A percentile compares a stretch with the other conserved stretches of the same genome.
These are phyloP conservation scores for Sclerotinia nivalis DNA, from an alignment of 2,329 filamentous ascomycete species.

Conservation along the genomic window DNA sequence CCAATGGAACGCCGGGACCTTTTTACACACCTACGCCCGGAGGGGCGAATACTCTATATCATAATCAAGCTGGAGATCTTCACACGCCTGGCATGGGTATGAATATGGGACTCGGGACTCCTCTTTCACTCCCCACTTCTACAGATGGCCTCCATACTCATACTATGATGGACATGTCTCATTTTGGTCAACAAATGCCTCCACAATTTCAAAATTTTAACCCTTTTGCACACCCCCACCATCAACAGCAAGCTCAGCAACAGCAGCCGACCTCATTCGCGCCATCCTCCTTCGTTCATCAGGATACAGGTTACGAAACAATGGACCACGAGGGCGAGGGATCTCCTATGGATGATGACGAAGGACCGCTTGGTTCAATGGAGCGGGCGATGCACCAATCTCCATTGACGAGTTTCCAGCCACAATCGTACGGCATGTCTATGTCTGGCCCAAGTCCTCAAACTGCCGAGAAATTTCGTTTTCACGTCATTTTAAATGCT, in stretches of 20 bases:
- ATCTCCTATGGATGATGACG: slow-evolving; percentile 63
- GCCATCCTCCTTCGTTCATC: slow-evolving; percentile 77
- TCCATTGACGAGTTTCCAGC: slow-evolving; percentile 59
- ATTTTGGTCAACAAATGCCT: slow-evolving; percentile 58
- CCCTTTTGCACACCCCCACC: slow-evolving; percentile 66
- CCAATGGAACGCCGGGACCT: slow-evolving; percentile 77
- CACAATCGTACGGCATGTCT: slow-evolving; percentile 50
- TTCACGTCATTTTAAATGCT: slow-evolving; percentile 85
- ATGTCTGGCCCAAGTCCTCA: slow-evolving; percentile 52
- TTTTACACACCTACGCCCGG: slow-evolving; percentile 81
- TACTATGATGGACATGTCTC: slow-evolving; percentile 63
- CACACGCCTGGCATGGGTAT: slow-evolving; percentile 75
- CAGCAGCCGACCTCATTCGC: slow-evolving; percentile 61
- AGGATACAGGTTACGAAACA: slow-evolving; percentile 76
- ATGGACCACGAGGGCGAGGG: slow-evolving; percentile 76
- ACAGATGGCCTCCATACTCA: slow-evolving; percentile 63
- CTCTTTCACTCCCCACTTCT: slow-evolving; percentile 74
- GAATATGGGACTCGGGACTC: slow-evolving; percentile 55
- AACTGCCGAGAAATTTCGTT: slow-evolving; percentile 76
- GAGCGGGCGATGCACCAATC: slow-evolving; percentile 64
- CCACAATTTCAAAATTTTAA: slow-evolving; percentile 67
- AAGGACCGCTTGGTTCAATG: slow-evolving; percentile 53
- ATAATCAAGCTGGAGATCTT: slow-evolving; percentile 80
- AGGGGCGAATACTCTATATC: slow-evolving; percentile 76
- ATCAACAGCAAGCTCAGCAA: slow-evolving; percentile 50